A percentile compares a stretch with the other conserved stretches of the same genome.
Evolutionary conservation across 1,284 basidiomycete species (phyloP).

Genomic region (Mycena citricolor): DNA sequence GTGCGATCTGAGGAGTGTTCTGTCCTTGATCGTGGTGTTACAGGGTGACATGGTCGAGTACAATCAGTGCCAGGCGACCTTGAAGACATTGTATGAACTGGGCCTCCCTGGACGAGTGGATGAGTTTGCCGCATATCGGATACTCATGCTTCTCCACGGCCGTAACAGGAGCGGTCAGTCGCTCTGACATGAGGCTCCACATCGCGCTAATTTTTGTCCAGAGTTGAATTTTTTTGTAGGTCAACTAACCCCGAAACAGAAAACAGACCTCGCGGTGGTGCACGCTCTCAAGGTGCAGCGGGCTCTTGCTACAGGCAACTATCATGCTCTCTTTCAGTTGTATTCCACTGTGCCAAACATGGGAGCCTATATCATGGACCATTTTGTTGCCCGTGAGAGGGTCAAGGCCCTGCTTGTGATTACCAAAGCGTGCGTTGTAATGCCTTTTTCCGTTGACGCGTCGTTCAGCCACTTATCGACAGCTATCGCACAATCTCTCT

Average conservation of each 20-base stretch:
- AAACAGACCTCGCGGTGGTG: conserved; percentile 73
- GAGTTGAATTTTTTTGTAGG: conserved; percentile 96
- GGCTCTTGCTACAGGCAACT: conserved; percentile 90
- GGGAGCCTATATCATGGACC: conserved; percentile 99
- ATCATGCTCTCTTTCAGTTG: conserved; percentile 87
- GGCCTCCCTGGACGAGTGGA: conserved; percentile 88
- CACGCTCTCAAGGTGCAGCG: conserved; percentile 91
- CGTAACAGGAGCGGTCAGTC: conserved; percentile 87
- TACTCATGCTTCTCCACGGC: conserved; percentile 94
- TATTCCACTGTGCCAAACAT: conserved; percentile 91
- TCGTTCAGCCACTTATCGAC: conserved; percentile 12
- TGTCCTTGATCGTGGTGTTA: conserved; percentile 10
- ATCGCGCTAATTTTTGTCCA: conserved; percentile 37
- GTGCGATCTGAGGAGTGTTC: neutral
- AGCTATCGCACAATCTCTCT: conserved; percentile 85
- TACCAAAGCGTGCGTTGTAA: conserved; percentile 82
- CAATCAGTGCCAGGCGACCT: conserved; percentile 94
- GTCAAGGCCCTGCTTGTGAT: conserved; percentile 86
- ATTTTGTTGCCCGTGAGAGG: conserved; percentile 93
- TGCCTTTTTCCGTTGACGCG: neutral
- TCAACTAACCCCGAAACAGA: conserved; percentile 91
- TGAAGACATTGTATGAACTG: conserved; percentile 89
- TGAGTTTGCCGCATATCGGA: conserved; percentile 97
- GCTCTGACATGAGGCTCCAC: conserved; percentile 32
- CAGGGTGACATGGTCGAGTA: conserved; percentile 98